A percentile compares a stretch with the other conserved stretches of the same genome.
phyloP scores from a whole-genome alignment of 768 basidiomycete species.

The Serendipita sp. region DNA sequence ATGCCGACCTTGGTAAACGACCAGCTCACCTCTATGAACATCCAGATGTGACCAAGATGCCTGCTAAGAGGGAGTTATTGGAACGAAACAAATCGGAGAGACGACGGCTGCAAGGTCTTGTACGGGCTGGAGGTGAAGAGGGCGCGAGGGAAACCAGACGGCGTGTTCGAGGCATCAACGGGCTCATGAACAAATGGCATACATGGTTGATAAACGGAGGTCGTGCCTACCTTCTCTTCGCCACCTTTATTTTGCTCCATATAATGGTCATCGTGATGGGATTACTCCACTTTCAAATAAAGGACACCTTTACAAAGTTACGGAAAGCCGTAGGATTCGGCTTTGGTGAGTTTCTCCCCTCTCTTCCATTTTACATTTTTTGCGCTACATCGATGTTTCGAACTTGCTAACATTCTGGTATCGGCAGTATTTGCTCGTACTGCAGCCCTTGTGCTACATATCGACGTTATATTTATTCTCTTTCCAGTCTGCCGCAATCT shows the following conservation, averaged over 20 bases:
- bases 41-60: too few species aligned
- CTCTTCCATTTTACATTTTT: not conserved
- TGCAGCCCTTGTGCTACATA: constrained; percentile 77
- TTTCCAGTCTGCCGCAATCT: constrained; percentile 92
- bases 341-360: constrained; percentile 37
- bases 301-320: constrained; percentile 55
- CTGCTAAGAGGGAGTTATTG: too few species aligned
- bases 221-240: constrained; percentile 60
- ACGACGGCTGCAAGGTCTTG: constrained; percentile 66
- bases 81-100: constrained; percentile 77
- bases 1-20: too few species aligned
- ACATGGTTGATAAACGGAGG: constrained; percentile 93
- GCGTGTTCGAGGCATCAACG: constrained; percentile 16
- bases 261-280: constrained; percentile 61
- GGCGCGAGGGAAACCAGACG: constrained; percentile 17
- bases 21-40: too few species aligned
- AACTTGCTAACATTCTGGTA: not conserved
- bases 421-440: constrained; percentile 62
- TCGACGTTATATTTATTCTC: constrained; percentile 86
- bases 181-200: constrained; percentile 30
- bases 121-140: constrained; percentile 35
- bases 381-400: not conserved
- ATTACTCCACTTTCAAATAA: constrained; percentile 56
- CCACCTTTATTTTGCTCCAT: constrained; percentile 66
- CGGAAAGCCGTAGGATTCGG: constrained; percentile 57